Evolutionary conservation across 192 early-diverging fungal genomes (phyloP).

Genomic region (Podochytrium sp.): DNA sequence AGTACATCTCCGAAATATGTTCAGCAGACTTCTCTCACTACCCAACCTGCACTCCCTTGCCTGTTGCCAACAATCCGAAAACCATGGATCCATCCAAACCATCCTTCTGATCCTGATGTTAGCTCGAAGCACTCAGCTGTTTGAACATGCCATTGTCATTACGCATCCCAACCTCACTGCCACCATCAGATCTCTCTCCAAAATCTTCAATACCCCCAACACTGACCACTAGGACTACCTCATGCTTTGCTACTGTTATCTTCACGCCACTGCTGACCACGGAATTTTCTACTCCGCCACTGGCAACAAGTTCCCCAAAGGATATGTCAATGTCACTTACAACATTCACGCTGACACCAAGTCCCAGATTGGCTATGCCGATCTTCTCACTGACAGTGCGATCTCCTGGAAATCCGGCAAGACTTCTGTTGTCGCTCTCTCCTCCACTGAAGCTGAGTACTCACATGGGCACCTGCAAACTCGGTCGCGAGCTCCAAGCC

Average conservation of each 20-base stretch:
- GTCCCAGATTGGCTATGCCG: conserved; percentile 16
- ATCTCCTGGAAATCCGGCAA: conserved; percentile 26
- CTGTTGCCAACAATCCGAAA: too few relatives aligned
- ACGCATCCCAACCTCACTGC: conserved; percentile 9
- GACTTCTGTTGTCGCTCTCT: neutral
- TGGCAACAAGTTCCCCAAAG: neutral
- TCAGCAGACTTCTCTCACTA: too few relatives aligned
- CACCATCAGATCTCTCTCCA: neutral
- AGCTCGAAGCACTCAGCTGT: conserved; percentile 9
- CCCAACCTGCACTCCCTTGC: too few relatives aligned
- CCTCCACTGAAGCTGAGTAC: conserved; percentile 28
- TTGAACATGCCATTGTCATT: conserved; percentile 1
- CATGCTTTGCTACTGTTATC: neutral
- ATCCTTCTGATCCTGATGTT: too few relatives aligned
- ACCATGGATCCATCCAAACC: too few relatives aligned
- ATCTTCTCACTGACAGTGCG: neutral
- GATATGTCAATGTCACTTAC: conserved; percentile 10
- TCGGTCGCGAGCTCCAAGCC: conserved; percentile 12
- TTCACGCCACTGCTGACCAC: neutral
- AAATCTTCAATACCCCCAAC: neutral
- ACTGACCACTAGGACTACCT: neutral
- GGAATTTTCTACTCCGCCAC: neutral
- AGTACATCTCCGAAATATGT: too few relatives aligned
- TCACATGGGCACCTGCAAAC: conserved; percentile 10
- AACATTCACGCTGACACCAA: neutral